phyloP scores from a whole-genome alignment of 2,329 filamentous ascomycete species.

The Fusarium sp. region DNA sequence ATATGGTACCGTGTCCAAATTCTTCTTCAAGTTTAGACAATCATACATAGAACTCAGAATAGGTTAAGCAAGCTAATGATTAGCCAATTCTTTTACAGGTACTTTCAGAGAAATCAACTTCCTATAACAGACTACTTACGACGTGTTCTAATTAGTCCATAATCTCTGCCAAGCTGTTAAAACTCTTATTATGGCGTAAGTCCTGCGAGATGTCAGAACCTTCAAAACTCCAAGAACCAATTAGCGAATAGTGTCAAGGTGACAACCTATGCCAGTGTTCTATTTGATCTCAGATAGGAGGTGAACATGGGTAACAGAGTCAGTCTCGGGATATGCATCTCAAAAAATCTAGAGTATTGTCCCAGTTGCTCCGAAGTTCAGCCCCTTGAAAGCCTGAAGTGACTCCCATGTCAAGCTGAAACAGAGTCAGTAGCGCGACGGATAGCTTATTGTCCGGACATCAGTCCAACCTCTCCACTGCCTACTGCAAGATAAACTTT shows the following conservation, averaged over 20 bases:
- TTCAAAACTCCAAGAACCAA: background rate
- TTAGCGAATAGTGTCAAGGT: fast-evolving
- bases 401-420: background rate
- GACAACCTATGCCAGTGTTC: fast-evolving
- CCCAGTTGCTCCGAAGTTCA: background rate
- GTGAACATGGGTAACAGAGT: background rate
- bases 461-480: background rate
- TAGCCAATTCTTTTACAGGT: background rate
- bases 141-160: background rate
- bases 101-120: fast-evolving
- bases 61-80: fast-evolving
- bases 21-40: background rate
- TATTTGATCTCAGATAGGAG: too few relatives aligned
- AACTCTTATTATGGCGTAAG: fast-evolving
- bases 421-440: background rate
- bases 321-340: too few relatives aligned
- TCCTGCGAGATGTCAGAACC: fast-evolving
- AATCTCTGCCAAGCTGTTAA: too few relatives aligned
- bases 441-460: background rate
- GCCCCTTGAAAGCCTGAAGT: fast-evolving
- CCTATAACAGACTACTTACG: fast-evolving
- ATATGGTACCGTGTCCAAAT: too few relatives aligned
- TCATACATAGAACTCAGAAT: too few relatives aligned
- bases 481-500: background rate
- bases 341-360: too few relatives aligned